A percentile compares a stretch with the other conserved stretches of the same genome.
Conservation (phyloP, 2,329 filamentous ascomycete species). For the Fusarium floridanum region DNA sequence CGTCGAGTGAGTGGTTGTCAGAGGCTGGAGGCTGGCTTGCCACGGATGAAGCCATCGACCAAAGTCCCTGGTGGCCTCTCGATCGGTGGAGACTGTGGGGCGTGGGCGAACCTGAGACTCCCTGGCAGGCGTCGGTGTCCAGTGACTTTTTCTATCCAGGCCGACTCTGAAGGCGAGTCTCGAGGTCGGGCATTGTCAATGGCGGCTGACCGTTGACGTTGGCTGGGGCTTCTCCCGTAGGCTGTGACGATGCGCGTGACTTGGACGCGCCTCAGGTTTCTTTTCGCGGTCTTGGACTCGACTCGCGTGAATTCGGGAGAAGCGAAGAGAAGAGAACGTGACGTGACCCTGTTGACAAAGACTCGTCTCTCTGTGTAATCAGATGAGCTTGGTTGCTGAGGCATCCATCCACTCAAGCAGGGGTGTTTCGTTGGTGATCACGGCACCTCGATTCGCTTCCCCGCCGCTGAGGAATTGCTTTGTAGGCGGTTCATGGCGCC, state of each 20-base stretch:
- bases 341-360: constrained; percentile 36
- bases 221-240: constrained; percentile 9
- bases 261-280: constrained; percentile 18
- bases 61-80: neutral
- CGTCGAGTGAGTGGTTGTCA: neutral
- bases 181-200: constrained; percentile 15
- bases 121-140: constrained; percentile 38
- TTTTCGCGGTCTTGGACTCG: constrained; percentile 31
- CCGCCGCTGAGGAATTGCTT: neutral
- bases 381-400: constrained; percentile 44
- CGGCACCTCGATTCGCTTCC: constrained; percentile 21
- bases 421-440: constrained; percentile 28
- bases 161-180: constrained; percentile 30
- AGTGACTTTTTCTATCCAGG: constrained; percentile 40
- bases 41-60: neutral
- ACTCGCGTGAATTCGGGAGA: neutral
- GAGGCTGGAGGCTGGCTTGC: neutral
- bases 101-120: constrained; percentile 31
- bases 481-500: constrained; percentile 24
- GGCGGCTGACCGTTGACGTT: constrained; percentile 35
- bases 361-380: constrained; percentile 17
- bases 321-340: constrained; percentile 31
- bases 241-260: constrained; percentile 32
- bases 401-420: constrained; percentile 35
- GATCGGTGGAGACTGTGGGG: constrained; percentile 19